phyloP scores from a whole-genome alignment of 2,329 filamentous ascomycete genomes.

The Shiraia sp. region DNA sequence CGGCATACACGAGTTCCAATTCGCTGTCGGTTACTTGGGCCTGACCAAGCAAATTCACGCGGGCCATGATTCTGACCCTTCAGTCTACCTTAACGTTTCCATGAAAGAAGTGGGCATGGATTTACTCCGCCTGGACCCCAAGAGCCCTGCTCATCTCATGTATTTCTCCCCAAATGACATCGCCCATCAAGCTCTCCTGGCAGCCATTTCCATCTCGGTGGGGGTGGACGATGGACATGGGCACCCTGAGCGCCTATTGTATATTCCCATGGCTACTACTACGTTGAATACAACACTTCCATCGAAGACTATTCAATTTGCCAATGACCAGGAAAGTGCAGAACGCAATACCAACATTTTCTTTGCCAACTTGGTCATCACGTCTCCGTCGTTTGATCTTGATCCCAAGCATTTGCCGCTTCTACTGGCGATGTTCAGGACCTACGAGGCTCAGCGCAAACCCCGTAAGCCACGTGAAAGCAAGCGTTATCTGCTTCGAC shows the following conservation, averaged over 20 bases:
- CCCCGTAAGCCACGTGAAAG: slow-evolving; percentile 29
- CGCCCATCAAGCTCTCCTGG: slow-evolving; percentile 90
- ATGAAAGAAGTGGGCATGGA: slow-evolving; percentile 98
- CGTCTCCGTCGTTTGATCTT: slow-evolving; percentile 90
- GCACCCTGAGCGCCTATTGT: slow-evolving; percentile 82
- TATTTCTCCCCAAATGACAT: slow-evolving; percentile 93
- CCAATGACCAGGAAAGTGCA: slow-evolving; percentile 69
- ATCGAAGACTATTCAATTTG: slow-evolving; percentile 87
- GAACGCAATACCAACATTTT: slow-evolving; percentile 95
- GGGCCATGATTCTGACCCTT: slow-evolving; percentile 67
- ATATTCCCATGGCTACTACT: slow-evolving; percentile 96
- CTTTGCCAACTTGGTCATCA: slow-evolving; percentile 94
- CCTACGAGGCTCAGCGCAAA: slow-evolving; percentile 35
- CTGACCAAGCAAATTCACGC: slow-evolving; percentile 78
- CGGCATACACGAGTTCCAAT: slow-evolving; percentile 94
- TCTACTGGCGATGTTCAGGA: slow-evolving; percentile 74
- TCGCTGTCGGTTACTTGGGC: slow-evolving; percentile 88
- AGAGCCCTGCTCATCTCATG: slow-evolving; percentile 95
- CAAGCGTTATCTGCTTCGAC: slow-evolving; percentile 73
- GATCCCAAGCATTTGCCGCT: slow-evolving; percentile 90
- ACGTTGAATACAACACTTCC: slow-evolving; percentile 92
- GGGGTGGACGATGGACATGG: slow-evolving; percentile 89
- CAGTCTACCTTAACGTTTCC: slow-evolving; percentile 80
- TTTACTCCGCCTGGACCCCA: slow-evolving; percentile 85
- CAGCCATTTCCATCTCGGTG: slow-evolving; percentile 88